A percentile compares a stretch with the other conserved stretches of the same genome.
Conservation (phyloP, 805 yeast species). For the Yamadazyma philogaea region DNA sequence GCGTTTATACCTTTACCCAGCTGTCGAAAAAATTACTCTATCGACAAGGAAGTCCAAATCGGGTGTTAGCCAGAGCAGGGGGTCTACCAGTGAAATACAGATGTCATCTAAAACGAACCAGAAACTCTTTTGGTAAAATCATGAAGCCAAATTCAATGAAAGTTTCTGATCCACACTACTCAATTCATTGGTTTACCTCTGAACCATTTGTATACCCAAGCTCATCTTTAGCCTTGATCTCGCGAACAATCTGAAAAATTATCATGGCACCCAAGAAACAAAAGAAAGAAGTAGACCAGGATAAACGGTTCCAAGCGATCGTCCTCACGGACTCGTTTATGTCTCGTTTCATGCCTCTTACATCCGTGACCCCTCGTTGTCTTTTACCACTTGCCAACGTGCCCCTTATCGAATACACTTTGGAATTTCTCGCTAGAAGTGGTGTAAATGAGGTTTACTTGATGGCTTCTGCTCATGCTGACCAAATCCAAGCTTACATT, state of each 20-base stretch:
- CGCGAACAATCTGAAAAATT: slow-evolving; percentile 1
- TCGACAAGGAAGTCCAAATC: too few relatives aligned
- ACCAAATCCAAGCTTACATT: slow-evolving; percentile 79
- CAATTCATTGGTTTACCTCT: too few relatives aligned
- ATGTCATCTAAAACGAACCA: too few relatives aligned
- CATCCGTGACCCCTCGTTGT: slow-evolving; percentile 84
- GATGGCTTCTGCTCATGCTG: slow-evolving; percentile 89
- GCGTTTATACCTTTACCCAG: too few relatives aligned
- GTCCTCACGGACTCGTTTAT: slow-evolving; percentile 93
- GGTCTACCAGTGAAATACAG: too few relatives aligned
- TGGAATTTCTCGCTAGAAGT: slow-evolving; percentile 89
- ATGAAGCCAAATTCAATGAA: too few relatives aligned
- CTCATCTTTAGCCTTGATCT: background rate
- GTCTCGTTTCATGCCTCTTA: slow-evolving; percentile 88
- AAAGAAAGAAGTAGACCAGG: slow-evolving; percentile 58
- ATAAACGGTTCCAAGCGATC: slow-evolving; percentile 85
- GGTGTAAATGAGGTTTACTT: slow-evolving; percentile 87
- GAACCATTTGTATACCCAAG: background rate
- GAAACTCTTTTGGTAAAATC: too few relatives aligned
- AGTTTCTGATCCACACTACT: too few relatives aligned
- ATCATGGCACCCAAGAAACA: slow-evolving; percentile 47
- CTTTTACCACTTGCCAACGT: slow-evolving; percentile 87
- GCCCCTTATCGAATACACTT: slow-evolving; percentile 90
- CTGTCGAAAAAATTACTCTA: too few relatives aligned
- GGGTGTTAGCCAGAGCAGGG: too few relatives aligned